Conservation (phyloP, 2,329 filamentous ascomycete species). For the Pseudocercospora ulei region DNA sequence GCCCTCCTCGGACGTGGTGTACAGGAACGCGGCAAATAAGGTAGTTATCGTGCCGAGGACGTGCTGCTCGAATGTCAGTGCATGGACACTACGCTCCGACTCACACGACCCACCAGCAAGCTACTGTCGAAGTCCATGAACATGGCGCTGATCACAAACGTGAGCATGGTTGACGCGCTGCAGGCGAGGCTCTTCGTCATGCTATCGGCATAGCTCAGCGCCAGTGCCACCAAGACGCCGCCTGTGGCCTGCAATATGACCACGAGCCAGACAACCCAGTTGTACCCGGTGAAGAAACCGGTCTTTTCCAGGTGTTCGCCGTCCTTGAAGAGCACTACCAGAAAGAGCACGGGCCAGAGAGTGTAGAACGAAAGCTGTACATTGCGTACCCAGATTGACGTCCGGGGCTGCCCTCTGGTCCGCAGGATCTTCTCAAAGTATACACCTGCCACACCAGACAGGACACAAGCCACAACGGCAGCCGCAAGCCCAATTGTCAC, state of each 20-base stretch:
- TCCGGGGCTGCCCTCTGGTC: conserved; percentile 51
- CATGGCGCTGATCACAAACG: conserved; percentile 72
- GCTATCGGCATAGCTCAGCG: conserved; percentile 75
- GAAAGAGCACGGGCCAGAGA: conserved; percentile 74
- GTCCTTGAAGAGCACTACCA: conserved; percentile 79
- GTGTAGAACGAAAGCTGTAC: conserved; percentile 93
- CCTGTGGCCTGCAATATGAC: conserved; percentile 74
- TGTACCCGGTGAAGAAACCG: conserved; percentile 93
- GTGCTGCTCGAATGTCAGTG: conserved; percentile 50
- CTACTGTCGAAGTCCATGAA: conserved; percentile 75
- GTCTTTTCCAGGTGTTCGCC: conserved; percentile 70
- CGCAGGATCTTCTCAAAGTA: conserved; percentile 89
- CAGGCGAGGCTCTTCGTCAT: conserved; percentile 92
- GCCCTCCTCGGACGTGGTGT: conserved; percentile 57
- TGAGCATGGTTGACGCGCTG: conserved; percentile 81
- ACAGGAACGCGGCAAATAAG: conserved; percentile 72
- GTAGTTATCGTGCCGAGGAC: conserved; percentile 69
- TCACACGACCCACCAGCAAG: conserved; percentile 50
- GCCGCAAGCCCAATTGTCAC: conserved; percentile 68
- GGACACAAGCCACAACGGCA: conserved; percentile 64
- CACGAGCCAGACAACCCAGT: conserved; percentile 78
- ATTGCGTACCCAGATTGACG: conserved; percentile 86
- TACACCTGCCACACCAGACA: conserved; percentile 77
- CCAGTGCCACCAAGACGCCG: conserved; percentile 72
- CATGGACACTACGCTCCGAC: conserved; percentile 2